Conservation (phyloP, 148 eudicot genomes). For the Euryodendron excelsum region DNA sequence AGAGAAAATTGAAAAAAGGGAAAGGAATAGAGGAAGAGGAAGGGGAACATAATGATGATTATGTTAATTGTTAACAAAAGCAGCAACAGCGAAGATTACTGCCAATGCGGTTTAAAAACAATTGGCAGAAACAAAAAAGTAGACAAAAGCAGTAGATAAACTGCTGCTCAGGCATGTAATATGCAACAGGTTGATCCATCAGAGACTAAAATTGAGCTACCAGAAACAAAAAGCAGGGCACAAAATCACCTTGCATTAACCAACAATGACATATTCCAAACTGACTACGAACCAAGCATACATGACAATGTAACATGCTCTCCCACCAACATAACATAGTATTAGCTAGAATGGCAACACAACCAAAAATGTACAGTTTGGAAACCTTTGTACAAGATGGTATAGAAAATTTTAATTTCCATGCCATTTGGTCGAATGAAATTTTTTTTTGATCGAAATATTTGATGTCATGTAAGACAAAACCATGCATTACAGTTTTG, state of each 20-base stretch:
- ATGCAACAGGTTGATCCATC: neutral
- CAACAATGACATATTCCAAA: neutral
- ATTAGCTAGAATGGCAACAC: neutral
- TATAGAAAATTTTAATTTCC: neutral
- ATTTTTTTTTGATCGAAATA: neutral
- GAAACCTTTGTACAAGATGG: neutral
- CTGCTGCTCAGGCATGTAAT: neutral
- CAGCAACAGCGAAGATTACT: neutral
- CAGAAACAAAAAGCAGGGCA: neutral
- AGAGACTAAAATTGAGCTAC: neutral
- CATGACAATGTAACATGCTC: neutral
- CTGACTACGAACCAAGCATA: neutral
- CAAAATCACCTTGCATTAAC: neutral
- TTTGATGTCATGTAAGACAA: neutral
- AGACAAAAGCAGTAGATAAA: too few relatives aligned
- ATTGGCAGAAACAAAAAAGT: too few relatives aligned
- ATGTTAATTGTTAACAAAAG: neutral
- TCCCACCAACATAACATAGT: neutral
- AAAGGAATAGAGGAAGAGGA: neutral
- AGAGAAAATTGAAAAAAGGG: neutral
- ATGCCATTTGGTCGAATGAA: neutral
- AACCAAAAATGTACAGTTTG: neutral
- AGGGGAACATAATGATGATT: neutral
- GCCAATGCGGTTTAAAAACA: neutral
- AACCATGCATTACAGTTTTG: neutral